A percentile compares a stretch with the other conserved stretches of the same genome.
phyloP scores from a whole-genome alignment of 805 yeast genomes.

The Tetrapisispora iriomotensis region DNA sequence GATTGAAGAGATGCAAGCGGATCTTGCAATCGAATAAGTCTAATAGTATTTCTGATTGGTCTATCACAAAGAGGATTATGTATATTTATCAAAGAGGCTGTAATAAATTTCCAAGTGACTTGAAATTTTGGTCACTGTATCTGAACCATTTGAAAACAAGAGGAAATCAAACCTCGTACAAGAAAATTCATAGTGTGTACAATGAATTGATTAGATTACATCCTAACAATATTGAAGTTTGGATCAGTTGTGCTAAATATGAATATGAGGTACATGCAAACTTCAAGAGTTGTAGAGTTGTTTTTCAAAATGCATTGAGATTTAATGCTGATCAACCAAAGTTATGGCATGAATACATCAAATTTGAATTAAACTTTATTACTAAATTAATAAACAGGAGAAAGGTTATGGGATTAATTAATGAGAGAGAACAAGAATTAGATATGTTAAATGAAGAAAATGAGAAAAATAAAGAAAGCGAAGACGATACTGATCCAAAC shows the following conservation, averaged over 20 bases:
- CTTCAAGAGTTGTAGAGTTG: constrained; percentile 76
- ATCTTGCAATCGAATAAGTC: constrained; percentile 45
- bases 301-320: constrained; percentile 76
- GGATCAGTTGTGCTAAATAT: constrained; percentile 92
- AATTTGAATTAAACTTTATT: constrained; percentile 78
- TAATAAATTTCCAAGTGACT: constrained; percentile 65
- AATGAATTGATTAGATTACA: constrained; percentile 73
- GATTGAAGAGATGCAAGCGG: constrained; percentile 61
- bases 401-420: constrained; percentile 65
- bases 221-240: constrained; percentile 81
- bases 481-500: constrained; percentile 30
- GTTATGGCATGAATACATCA: constrained; percentile 79
- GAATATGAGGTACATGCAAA: constrained; percentile 85
- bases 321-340: constrained; percentile 65
- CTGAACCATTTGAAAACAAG: constrained; percentile 54
- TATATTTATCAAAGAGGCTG: constrained; percentile 80
- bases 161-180: constrained; percentile 47
- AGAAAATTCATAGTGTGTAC: constrained; percentile 65
- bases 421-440: constrained; percentile 59
- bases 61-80: constrained; percentile 69
- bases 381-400: constrained; percentile 78
- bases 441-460: constrained; percentile 33
- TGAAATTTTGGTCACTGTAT: constrained; percentile 70
- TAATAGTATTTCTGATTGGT: constrained; percentile 76
- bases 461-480: constrained; percentile 28